A percentile compares a stretch with the other conserved stretches of the same genome.
Conservation (phyloP, 768 basidiomycete species). For the Mycena metata region DNA sequence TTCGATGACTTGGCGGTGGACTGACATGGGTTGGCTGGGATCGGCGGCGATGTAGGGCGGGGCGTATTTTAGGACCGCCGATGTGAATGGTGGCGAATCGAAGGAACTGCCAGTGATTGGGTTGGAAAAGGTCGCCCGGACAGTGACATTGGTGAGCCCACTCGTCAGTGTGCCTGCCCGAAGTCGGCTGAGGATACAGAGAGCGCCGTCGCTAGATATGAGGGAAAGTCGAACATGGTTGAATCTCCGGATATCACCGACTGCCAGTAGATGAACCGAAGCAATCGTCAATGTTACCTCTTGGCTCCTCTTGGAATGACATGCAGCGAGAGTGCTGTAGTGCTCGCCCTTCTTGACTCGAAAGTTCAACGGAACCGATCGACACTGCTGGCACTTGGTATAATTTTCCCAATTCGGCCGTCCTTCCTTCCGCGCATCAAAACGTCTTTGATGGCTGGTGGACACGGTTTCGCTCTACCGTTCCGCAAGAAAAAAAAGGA, state of each 20-base stretch:
- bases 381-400: slow-evolving; percentile 12
- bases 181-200: slow-evolving; percentile 8
- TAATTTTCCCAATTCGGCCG: not conserved
- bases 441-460: too few species aligned
- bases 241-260: too few species aligned
- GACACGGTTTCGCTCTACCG: too few species aligned
- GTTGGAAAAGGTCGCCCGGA: slow-evolving; percentile 37
- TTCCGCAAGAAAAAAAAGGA: too few species aligned
- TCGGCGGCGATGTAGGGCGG: slow-evolving; percentile 42
- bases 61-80: slow-evolving; percentile 43
- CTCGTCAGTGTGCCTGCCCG: slow-evolving; percentile 29
- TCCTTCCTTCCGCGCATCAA: too few species aligned
- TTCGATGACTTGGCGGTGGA: slow-evolving; percentile 42
- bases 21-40: slow-evolving; percentile 36
- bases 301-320: too few species aligned
- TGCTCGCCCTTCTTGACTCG: not conserved
- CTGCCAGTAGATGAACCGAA: too few species aligned
- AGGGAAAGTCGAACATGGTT: slow-evolving; percentile 28
- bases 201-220: slow-evolving; percentile 12
- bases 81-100: slow-evolving; percentile 17
- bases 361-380: slow-evolving; percentile 1
- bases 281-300: too few species aligned
- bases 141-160: slow-evolving; percentile 43
- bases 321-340: not conserved
- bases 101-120: slow-evolving; percentile 23